Conservation (phyloP, 1,139 yeast species). For the Hansenula anomala region DNA sequence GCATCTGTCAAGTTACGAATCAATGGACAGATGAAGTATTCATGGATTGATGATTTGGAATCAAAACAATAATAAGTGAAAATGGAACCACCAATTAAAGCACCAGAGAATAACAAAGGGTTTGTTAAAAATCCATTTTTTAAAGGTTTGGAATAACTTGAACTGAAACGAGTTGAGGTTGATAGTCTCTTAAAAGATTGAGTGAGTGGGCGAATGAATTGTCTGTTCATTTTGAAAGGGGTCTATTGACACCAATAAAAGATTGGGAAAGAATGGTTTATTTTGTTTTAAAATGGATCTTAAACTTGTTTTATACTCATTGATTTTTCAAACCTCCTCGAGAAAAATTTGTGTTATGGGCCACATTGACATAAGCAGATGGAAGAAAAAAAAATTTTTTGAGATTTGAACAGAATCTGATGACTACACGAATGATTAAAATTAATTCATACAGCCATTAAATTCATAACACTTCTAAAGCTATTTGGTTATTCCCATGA, state of each 20-base stretch:
- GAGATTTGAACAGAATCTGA: too few relatives aligned
- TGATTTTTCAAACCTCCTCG: too few relatives aligned
- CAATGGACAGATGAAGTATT: slow-evolving; percentile 73
- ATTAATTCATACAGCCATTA: too few relatives aligned
- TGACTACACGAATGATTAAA: too few relatives aligned
- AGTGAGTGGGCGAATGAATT: neutral
- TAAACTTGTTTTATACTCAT: too few relatives aligned
- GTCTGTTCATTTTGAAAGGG: neutral
- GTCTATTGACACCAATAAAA: neutral
- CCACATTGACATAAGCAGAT: too few relatives aligned
- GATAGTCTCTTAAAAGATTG: neutral
- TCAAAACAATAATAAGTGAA: slow-evolving; percentile 51
- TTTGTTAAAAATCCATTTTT: slow-evolving; percentile 20
- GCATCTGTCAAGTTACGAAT: slow-evolving; percentile 72
- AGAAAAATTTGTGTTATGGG: too few relatives aligned
- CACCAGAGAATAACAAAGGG: slow-evolving; percentile 24
- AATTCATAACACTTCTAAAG: neutral
- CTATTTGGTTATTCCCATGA: neutral
- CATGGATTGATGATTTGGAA: slow-evolving; percentile 79
- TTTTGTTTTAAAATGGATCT: too few relatives aligned
- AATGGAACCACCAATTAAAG: slow-evolving; percentile 31
- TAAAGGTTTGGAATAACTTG: slow-evolving; percentile 3
- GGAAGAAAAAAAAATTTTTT: too few relatives aligned
- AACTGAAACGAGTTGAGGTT: neutral
- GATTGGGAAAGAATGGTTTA: too few relatives aligned